Conservation (phyloP, 768 basidiomycete genomes). For the Boletus vermiculosoides region DNA sequence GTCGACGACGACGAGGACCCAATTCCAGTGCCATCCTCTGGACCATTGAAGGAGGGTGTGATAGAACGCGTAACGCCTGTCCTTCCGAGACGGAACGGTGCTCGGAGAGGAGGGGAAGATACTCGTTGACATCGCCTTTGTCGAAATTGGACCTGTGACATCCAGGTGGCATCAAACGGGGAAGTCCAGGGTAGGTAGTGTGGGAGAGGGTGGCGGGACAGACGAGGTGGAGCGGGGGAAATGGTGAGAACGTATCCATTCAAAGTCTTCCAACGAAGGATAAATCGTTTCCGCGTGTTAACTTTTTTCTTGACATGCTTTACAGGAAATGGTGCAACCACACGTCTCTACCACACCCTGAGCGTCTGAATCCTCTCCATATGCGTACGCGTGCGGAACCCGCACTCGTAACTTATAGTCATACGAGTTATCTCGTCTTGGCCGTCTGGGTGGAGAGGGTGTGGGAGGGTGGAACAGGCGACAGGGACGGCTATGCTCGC, state of each 20-base stretch:
- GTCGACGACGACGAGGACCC: neutral
- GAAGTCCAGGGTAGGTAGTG: neutral
- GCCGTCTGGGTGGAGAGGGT: no score
- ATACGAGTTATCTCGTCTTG: no score
- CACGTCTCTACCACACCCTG: no score
- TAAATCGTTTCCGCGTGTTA: neutral
- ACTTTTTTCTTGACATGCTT: no score
- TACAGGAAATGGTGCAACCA: no score
- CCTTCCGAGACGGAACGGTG: neutral
- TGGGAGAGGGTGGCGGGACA: neutral
- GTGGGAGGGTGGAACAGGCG: no score
- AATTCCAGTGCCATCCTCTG: no score
- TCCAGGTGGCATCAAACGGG: neutral
- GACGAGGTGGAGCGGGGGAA: neutral
- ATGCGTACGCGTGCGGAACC: no score
- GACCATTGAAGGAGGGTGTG: no score
- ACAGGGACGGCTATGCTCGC: no score
- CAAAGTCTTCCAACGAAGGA: neutral
- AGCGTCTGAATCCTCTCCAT: no score
- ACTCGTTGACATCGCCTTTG: neutral
- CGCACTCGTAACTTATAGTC: no score
- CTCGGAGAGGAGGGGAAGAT: neutral
- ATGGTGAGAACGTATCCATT: neutral
- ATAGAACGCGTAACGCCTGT: neutral
- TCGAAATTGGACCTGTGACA: neutral